Percentiles rank a stretch among this genome's conserved stretches.
These are phyloP conservation scores for Trifolium pratense DNA, from an alignment of 306 rosid genomes.

Conservation along the genomic window DNA sequence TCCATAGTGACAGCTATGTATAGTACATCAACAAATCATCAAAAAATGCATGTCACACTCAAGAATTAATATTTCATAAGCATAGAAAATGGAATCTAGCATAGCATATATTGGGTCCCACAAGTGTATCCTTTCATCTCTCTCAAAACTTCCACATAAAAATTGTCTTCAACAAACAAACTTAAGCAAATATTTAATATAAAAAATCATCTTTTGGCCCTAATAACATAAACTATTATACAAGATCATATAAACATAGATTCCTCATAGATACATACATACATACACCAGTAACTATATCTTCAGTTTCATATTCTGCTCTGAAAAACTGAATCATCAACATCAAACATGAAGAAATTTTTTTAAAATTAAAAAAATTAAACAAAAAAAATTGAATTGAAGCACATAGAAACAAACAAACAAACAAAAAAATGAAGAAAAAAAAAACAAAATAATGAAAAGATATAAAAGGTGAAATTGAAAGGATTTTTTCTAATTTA, in stretches of 20 bases:
- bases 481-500: background rate
- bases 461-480: conserved; percentile 29
- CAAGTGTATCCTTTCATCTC: conserved; percentile 23
- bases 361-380: background rate
- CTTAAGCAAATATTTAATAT: background rate
- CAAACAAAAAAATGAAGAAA: background rate
- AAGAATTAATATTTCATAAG: conserved; percentile 22
- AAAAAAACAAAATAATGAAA: background rate
- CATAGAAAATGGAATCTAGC: conserved; percentile 9
- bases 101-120: conserved; percentile 23
- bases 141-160: conserved; percentile 32
- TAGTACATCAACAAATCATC: conserved; percentile 21
- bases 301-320: no score
- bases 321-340: background rate
- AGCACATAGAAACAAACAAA: background rate
- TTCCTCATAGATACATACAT: conserved; percentile 40
- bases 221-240: conserved; percentile 17
- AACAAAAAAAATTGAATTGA: conserved; percentile 18
- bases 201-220: conserved; percentile 2
- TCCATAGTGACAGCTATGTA: background rate
- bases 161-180: conserved; percentile 36
- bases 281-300: conserved; percentile 34
- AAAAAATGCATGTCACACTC: conserved; percentile 17
- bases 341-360: background rate
- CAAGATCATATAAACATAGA: conserved; percentile 35